Evolutionary conservation across 129 eudicot species (phyloP).

Genomic region (Calendula officinalis): DNA sequence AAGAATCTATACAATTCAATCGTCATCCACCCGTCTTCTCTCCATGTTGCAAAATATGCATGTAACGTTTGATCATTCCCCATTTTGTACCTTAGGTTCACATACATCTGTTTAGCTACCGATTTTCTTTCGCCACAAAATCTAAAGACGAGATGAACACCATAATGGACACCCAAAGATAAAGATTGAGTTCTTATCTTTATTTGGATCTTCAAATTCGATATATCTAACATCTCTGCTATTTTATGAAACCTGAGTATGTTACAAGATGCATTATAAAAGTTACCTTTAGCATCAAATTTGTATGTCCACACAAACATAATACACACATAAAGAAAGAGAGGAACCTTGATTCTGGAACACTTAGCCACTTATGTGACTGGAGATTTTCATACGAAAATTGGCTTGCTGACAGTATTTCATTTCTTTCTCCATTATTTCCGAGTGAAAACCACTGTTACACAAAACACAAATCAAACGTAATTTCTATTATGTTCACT

Average conservation of each 20-base stretch:
- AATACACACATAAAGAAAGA: neutral
- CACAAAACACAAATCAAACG: neutral
- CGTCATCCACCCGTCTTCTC: constrained; percentile 10
- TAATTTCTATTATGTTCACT: neutral
- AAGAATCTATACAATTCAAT: neutral
- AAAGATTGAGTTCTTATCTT: neutral
- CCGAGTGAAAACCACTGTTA: neutral
- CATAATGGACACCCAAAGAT: neutral
- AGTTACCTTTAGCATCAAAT: neutral
- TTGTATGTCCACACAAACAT: neutral
- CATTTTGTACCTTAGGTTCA: neutral
- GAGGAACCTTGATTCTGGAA: neutral
- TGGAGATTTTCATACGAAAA: neutral
- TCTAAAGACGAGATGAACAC: neutral
- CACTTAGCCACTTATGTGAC: neutral
- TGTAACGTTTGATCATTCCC: neutral
- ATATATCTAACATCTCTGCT: neutral
- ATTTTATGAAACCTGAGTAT: neutral
- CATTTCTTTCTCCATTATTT: neutral
- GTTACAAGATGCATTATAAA: neutral
- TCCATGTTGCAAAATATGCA: constrained; percentile 11
- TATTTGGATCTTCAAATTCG: neutral
- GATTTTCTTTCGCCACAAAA: neutral
- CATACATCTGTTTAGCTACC: neutral
- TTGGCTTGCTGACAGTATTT: neutral